These are phyloP conservation scores for Cystofilobasidium bisporidii DNA, from an alignment of 768 basidiomycete species.

Conservation along the genomic window DNA sequence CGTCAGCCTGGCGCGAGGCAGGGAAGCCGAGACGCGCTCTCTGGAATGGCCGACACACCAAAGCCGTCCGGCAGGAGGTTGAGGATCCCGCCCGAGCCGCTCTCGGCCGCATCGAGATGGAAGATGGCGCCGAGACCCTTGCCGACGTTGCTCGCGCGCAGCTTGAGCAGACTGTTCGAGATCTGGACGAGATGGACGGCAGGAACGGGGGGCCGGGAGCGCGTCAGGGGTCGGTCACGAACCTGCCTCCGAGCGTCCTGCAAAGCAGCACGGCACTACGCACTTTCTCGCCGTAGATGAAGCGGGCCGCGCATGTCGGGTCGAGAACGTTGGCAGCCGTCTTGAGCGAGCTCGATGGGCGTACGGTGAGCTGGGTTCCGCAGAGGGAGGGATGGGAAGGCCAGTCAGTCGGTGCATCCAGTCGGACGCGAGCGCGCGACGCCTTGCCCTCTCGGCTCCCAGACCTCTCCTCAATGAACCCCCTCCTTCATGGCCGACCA, in stretches of 20 bases:
- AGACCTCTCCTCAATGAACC: no score
- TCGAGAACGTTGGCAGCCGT: constrained; percentile 32
- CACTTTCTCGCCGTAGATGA: constrained; percentile 32
- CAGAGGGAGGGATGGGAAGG: no score
- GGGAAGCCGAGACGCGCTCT: no score
- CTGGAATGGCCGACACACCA: constrained; percentile 52
- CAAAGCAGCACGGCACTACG: neutral
- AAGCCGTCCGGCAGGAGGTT: constrained; percentile 68
- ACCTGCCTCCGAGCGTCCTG: neutral
- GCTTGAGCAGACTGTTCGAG: constrained; percentile 60
- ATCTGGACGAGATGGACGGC: constrained; percentile 46
- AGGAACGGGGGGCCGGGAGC: neutral
- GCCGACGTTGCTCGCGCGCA: constrained; percentile 62
- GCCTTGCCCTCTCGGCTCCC: no score
- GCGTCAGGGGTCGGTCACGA: neutral
- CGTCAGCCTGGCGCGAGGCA: no score
- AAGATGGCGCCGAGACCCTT: constrained; percentile 57
- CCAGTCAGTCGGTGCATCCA: no score
- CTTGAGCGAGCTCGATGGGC: constrained; percentile 37
- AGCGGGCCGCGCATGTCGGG: constrained; percentile 23
- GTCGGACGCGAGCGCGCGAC: no score
- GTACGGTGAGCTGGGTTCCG: constrained; percentile 36
- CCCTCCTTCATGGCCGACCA: no score
- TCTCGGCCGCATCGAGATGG: constrained; percentile 51
- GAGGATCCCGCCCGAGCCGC: constrained; percentile 45